Conservation (phyloP, 2,329 filamentous ascomycete genomes). For the Aulographum hederae region DNA sequence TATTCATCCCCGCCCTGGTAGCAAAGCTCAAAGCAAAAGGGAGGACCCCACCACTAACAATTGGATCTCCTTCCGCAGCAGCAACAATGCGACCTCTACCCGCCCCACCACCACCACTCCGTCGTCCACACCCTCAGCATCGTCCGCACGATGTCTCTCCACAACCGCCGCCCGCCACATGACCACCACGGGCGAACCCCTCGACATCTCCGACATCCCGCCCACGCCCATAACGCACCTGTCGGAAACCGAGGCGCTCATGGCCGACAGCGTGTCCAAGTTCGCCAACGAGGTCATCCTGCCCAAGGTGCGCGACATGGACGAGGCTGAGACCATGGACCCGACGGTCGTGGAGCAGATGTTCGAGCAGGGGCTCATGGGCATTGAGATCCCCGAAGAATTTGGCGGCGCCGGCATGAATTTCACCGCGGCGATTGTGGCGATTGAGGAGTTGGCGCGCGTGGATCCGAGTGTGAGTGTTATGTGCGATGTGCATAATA, state of each 20-base stretch:
- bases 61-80: no score
- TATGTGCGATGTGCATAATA: conserved; percentile 95
- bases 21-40: no score
- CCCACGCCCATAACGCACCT: conserved; percentile 88
- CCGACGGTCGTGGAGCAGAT: conserved; percentile 71
- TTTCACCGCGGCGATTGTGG: conserved; percentile 90
- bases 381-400: conserved; percentile 92
- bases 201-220: conserved; percentile 54
- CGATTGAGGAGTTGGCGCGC: conserved; percentile 88
- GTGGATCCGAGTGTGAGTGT: conserved; percentile 92
- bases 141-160: conserved; percentile 25
- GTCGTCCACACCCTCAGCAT: no score
- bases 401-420: conserved; percentile 97
- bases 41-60: no score
- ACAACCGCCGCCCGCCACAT: conserved; percentile 19
- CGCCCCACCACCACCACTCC: no score
- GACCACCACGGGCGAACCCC: conserved; percentile 16
- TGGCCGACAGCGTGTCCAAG: conserved; percentile 78
- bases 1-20: no score
- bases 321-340: conserved; percentile 92
- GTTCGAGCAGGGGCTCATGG: conserved; percentile 96
- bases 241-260: conserved; percentile 74
- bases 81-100: no score
- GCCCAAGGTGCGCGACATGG: conserved; percentile 90
- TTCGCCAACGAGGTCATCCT: conserved; percentile 80